Percentiles rank a stretch among this genome's conserved stretches.
These are phyloP conservation scores for Neurospora sp. DNA, from an alignment of 495 filamentous ascomycete species.

Conservation along the genomic window DNA sequence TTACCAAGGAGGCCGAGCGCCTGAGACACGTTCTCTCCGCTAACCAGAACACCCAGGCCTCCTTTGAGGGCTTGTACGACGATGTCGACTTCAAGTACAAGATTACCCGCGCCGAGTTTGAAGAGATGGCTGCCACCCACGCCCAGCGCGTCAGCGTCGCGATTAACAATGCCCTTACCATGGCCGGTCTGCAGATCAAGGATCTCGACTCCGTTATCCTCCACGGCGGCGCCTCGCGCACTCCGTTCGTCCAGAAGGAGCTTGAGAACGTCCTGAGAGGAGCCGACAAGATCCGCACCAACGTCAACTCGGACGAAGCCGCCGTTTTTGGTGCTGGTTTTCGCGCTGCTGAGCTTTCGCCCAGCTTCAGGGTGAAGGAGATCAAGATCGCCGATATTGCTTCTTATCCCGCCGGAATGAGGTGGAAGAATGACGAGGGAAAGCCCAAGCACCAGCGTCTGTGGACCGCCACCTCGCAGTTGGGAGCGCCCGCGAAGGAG, in stretches of 20 bases:
- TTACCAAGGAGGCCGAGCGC: constrained; percentile 85
- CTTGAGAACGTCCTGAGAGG: constrained; percentile 67
- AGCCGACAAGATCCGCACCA: constrained; percentile 72
- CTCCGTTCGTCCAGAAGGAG: constrained; percentile 86
- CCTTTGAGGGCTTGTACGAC: constrained; percentile 81
- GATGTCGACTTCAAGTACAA: constrained; percentile 92
- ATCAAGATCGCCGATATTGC: constrained; percentile 71
- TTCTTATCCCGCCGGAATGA: constrained; percentile 59
- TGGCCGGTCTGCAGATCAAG: constrained; percentile 58
- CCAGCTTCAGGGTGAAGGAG: constrained; percentile 94
- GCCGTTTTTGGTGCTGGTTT: constrained; percentile 96
- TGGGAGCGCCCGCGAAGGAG: constrained; percentile 69
- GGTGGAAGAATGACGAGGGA: constrained; percentile 61
- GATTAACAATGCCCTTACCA: constrained; percentile 62
- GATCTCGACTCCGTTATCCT: constrained; percentile 89
- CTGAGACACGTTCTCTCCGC: constrained; percentile 86
- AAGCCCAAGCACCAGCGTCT: constrained; percentile 51
- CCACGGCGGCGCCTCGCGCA: constrained; percentile 81
- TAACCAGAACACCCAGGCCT: constrained; percentile 69
- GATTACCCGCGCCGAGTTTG: constrained; percentile 70
- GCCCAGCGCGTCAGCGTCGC: constrained; percentile 57
- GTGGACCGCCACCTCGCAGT: constrained; percentile 66
- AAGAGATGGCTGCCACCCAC: constrained; percentile 63
- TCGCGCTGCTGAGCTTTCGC: constrained; percentile 81
- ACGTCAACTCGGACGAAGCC: constrained; percentile 94